Base-by-base conservation (phyloP, 805 yeast species). In the Yamadazyma sp. region DNA sequence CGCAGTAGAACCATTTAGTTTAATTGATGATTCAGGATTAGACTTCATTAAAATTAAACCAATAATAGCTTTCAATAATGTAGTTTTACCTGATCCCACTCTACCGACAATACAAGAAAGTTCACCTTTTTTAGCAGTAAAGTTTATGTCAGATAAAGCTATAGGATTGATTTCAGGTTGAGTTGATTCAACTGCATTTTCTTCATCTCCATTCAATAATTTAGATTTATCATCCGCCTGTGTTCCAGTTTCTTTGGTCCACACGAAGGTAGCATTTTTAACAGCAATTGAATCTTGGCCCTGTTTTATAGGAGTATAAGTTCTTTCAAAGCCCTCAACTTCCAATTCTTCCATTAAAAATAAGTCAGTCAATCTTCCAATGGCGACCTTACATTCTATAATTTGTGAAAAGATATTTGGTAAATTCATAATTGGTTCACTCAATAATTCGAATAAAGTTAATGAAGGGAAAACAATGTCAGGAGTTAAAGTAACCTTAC, bases 81-180 rank as follows among this genome's bases (percentile, higher is more conserved):
- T 64, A 14, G 69, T 50, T 38, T 65, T 65, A 27, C 71, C 71
- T 19, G 60, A 45, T 3, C 71, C 71, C 19, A 65, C 70, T 35
- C 55, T 53, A 10, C 70, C 71, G 13, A 65, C 69, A n/a, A 65
- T 43, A 50, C 71, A 65, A 6, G 67, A 53, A 47, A 65, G 50
- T 26, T 58, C 49, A 14, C 69, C 65, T 36, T 56, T 55, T 20
- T 45, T 54, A 12, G 69, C 69, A 3, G 44, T 33, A 29, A 62
- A 62, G 36, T 53, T 49, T 22, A 62, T 58, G 38, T 61, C 45
- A 11, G 48, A 36, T 28, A 65, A 52, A 1, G 70, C 70, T 31
- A 50, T 36, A 25, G 53, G 42, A 26, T 46, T 41, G 39, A 43
- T 35, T 25, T 24, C 31, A 9, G 14, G 18, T n/a, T 13, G 10